Evolutionary conservation across 1,284 basidiomycete species (phyloP), one percentile per base, ranked within the genome.

Genomic region (Bondarzewia mesenterica): DNA sequence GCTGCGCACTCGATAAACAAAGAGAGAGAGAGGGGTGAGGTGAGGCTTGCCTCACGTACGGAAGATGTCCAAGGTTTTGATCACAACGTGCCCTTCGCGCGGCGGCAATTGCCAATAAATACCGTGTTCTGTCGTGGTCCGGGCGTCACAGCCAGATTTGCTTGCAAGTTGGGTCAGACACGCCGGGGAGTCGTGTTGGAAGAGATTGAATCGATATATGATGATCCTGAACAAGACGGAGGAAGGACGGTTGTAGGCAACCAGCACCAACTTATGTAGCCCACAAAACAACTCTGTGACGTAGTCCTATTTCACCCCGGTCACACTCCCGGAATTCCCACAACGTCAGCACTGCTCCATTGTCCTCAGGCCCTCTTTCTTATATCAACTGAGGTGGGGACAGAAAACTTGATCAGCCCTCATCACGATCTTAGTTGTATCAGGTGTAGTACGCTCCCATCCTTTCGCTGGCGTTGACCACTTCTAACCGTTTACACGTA

Each of bases 71-170:
- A 65, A 37, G 72, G 59, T 71, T 73, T 80, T 77, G 73, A 78
- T 75, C 63, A 73, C 80, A 85, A 85, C 82, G 83, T 85, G 82
- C 75, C 78, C 75, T 68, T 63, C 63, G 71, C 62, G 64, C 67
- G 72, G 71, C 72, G 63, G 64, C 64, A 67, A 63, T 62, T 62
- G 60, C 62, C 59, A 59, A 59, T 57, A 53, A 46, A 42, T 47
- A 52, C 52, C 39, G 47, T 32, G 46, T 27, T 27, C 42, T 51
- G 48, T 26, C 43, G 23, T 35, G 39, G 3, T 42, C 40, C 25
- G 22, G 27, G 10, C 18, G 18, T 22, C 22, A 18, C 25, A 16
- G 16, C 16, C 15, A 40, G n/a, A 18, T 14, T 37, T 27, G 23
- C 27, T 36, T 22, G 25, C 25, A 32, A 21, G 29, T 21, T 37